These are phyloP conservation scores for Hibiscus trionum DNA, from an alignment of 345 rosid species.

Conservation along the genomic window DNA sequence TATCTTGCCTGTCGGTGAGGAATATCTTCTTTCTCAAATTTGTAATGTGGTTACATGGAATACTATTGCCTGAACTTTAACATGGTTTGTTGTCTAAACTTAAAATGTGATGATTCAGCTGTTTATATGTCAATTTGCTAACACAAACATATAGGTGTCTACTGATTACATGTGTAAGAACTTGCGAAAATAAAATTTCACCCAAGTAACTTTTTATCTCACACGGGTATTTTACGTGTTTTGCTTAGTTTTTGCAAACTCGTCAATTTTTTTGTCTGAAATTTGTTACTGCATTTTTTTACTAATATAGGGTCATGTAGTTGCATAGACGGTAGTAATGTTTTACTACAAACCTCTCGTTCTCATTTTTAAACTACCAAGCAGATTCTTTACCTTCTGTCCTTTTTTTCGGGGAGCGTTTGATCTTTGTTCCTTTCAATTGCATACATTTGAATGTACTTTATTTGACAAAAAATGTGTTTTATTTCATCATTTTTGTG, in stretches of 20 bases:
- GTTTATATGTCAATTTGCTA: neutral
- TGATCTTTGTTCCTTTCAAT: too few relatives aligned
- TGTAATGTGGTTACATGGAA: neutral
- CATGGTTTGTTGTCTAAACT: neutral
- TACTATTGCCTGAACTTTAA: neutral
- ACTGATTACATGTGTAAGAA: neutral
- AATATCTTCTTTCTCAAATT: constrained; percentile 6
- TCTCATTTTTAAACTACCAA: neutral
- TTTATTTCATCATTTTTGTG: neutral
- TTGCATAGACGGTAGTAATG: neutral
- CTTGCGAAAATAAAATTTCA: neutral
- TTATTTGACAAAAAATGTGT: neutral
- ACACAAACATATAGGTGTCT: neutral
- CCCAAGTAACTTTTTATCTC: neutral
- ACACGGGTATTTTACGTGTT: neutral
- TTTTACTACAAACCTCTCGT: neutral
- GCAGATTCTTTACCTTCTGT: neutral
- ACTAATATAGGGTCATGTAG: neutral
- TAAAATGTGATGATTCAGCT: neutral
- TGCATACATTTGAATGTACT: neutral
- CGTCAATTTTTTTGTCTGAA: neutral
- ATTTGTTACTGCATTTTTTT: neutral
- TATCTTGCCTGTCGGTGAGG: constrained; percentile 88
- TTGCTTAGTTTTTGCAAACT: neutral
- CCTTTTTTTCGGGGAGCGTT: too few relatives aligned